Evolutionary conservation across 257 asterid genomes (phyloP), one percentile per base, ranked within the genome.

Genomic region (Solanum peruvianum): DNA sequence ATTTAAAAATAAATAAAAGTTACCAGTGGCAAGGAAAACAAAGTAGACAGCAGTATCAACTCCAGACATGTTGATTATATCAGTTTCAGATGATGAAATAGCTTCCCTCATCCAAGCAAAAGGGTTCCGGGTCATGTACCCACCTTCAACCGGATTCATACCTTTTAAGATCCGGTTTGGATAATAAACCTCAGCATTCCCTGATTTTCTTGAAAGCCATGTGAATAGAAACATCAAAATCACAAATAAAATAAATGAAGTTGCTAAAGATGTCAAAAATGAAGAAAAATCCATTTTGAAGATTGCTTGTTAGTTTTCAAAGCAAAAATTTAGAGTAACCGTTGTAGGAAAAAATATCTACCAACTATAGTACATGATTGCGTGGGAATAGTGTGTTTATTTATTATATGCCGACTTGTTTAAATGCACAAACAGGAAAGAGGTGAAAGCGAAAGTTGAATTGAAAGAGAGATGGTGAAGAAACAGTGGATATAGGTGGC

Each of bases 41-140:
- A 95, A 97, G 91, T 97, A 96, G 89, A 97, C 99, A 69, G 99
- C 99, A 83, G 99, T 84, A 93, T 97, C 99, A 86, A 97, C 96
- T 89, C 99, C 98, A 89, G 99, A 95, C 86, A 91, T 66, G 29
- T 89, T 78, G 90, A 97, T 88, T 82, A 97, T 91, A 86, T 97
- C 99, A 33, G 94, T 92, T 92, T 97, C 99, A 62, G 98, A 88
- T 9, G 99, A 95, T 70, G 93, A 73, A 45, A 93, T 12, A 6
- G 99, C 98, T 86, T 97, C 99, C 29, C 91, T 91, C 87, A 97
- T 93, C 99, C 99, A 97, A 23, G 97, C 20, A 87, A 96, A 91
- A 11, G 99, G 99, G 92, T 93, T 95, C 6, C 99, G 90, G 87
- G 92, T 77, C 70, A 84, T 58, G 69, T 93, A 92, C 72, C 92